These are phyloP conservation scores for Zygosaccharomyces lentus DNA, from an alignment of 805 yeast species.

Conservation along the genomic window DNA sequence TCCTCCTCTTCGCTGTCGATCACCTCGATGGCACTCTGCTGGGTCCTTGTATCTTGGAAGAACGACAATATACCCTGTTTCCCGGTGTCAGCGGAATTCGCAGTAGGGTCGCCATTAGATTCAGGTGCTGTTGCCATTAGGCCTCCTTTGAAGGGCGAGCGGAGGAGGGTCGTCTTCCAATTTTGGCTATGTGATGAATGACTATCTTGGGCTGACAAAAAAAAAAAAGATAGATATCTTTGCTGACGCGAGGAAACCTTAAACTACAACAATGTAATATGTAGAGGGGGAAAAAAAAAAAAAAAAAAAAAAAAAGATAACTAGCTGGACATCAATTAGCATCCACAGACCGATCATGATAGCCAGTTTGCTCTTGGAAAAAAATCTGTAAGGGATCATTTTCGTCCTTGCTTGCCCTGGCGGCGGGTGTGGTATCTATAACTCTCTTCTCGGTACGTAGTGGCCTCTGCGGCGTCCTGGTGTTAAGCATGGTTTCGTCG, in stretches of 20 bases:
- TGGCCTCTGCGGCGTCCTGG: constrained; percentile 7
- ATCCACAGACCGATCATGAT: background rate
- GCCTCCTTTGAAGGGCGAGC: background rate
- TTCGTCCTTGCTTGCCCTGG: constrained; percentile 7
- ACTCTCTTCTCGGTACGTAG: constrained; percentile 1
- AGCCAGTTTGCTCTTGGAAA: constrained; percentile 12
- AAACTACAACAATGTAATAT: background rate
- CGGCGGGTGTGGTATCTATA: constrained; percentile 7
- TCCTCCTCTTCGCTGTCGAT: constrained; percentile 8
- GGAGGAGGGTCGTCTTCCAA: too few relatives aligned
- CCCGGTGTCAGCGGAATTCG: constrained; percentile 5
- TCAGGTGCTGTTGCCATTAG: constrained; percentile 3
- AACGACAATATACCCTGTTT: constrained; percentile 26
- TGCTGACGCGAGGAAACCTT: background rate
- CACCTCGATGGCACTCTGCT: constrained; percentile 1
- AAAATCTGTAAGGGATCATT: constrained; percentile 18
- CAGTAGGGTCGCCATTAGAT: constrained; percentile 1
- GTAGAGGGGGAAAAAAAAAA: too few relatives aligned
- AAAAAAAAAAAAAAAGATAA: background rate
- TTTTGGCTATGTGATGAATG: background rate
- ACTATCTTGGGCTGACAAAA: background rate
- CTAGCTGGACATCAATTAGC: background rate
- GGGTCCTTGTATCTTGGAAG: constrained; percentile 17
- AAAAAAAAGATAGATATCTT: too few relatives aligned
- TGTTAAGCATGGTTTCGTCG: constrained; percentile 14